Percentiles rank a stretch among this genome's conserved stretches.
These are phyloP conservation scores for Emergomyces orientalis DNA, from an alignment of 2,329 filamentous ascomycete genomes.

Conservation along the genomic window DNA sequence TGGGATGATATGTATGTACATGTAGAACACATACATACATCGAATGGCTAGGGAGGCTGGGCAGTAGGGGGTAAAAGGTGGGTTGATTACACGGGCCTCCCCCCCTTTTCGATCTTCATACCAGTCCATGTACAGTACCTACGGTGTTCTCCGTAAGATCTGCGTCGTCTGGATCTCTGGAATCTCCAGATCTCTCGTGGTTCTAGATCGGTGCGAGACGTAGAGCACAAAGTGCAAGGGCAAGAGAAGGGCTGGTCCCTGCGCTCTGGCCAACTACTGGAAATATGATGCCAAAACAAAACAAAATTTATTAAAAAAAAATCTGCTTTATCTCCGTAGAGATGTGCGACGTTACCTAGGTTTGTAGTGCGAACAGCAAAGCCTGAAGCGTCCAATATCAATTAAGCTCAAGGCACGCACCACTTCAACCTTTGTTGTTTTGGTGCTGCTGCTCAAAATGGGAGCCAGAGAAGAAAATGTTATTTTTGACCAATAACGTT, in stretches of 20 bases:
- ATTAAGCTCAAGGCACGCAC: conserved; percentile 1
- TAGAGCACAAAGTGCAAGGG: neutral
- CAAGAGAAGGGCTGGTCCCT: neutral
- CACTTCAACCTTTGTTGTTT: neutral
- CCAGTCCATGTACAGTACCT: neutral
- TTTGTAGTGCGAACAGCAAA: neutral
- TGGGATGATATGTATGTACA: neutral
- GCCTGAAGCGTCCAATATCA: neutral
- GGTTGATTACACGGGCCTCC: neutral
- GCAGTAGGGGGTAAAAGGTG: neutral
- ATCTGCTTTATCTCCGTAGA: neutral
- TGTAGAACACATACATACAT: neutral
- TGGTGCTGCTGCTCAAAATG: neutral
- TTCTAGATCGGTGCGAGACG: neutral
- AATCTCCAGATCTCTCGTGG: neutral
- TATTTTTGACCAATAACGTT: neutral
- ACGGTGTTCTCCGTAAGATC: neutral
- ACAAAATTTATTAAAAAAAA: neutral
- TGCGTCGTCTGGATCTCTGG: neutral
- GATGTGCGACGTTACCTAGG: neutral
- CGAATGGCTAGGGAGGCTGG: neutral
- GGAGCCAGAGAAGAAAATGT: neutral
- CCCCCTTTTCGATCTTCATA: neutral
- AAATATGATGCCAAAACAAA: neutral
- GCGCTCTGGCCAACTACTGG: neutral